Evolutionary conservation across 164 flowering plant genomes (phyloP).

Genomic region (Malania oleifera): DNA sequence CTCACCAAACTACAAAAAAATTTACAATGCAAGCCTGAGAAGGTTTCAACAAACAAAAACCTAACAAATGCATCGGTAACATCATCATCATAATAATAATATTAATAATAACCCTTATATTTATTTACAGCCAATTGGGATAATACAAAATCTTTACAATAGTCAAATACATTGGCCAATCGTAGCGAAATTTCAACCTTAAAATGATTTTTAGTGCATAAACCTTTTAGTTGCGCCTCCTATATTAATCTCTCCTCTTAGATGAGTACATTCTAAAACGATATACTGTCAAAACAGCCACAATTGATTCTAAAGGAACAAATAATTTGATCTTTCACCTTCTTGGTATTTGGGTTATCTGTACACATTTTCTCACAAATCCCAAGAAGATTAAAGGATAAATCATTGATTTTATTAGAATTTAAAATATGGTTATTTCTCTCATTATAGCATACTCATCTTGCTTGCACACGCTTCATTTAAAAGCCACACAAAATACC

Average conservation of each 20-base stretch:
- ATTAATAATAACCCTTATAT: background rate
- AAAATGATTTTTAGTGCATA: background rate
- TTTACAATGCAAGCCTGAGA: background rate
- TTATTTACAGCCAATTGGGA: background rate
- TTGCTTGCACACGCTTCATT: background rate
- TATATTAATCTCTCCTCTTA: background rate
- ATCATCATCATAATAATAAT: too few species aligned
- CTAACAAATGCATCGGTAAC: slow-evolving; percentile 8
- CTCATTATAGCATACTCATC: background rate
- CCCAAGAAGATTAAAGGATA: background rate
- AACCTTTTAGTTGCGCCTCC: background rate
- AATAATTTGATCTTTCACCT: background rate
- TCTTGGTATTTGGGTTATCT: background rate
- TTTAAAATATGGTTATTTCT: slow-evolving; percentile 3
- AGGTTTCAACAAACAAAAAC: background rate
- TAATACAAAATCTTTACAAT: background rate
- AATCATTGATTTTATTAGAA: background rate
- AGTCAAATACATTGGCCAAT: background rate
- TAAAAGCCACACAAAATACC: background rate
- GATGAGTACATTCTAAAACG: background rate
- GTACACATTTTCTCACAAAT: background rate
- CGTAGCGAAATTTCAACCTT: too few species aligned
- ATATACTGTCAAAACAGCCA: background rate
- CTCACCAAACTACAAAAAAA: too few species aligned
- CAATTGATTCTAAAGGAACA: too few species aligned